Conservation (phyloP, 257 asterid genomes). For the Solanum megistacrolobum region DNA sequence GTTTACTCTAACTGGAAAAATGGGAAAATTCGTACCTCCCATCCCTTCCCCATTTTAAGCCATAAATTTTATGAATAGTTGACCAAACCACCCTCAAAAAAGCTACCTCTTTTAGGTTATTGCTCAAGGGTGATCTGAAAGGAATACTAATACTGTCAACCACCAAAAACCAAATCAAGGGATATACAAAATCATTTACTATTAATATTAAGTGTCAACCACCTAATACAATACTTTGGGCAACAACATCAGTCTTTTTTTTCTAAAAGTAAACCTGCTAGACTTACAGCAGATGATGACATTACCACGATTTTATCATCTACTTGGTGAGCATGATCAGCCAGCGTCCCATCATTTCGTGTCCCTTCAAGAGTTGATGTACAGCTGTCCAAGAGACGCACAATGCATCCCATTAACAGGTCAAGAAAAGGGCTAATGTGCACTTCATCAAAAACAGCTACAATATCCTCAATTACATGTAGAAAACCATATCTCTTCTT, state of each 20-base stretch:
- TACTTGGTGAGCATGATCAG: slow-evolving; percentile 22
- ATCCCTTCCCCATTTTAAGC: not conserved
- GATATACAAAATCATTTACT: not conserved
- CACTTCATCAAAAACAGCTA: slow-evolving; percentile 69
- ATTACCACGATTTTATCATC: slow-evolving; percentile 43
- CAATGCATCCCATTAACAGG: slow-evolving; percentile 58
- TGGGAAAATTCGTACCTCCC: not conserved
- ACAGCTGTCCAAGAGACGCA: slow-evolving; percentile 60
- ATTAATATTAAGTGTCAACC: not conserved
- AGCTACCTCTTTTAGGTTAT: not conserved
- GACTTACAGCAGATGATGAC: not conserved
- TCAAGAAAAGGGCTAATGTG: slow-evolving; percentile 65
- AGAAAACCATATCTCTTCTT: slow-evolving; percentile 72
- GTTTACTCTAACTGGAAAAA: not conserved
- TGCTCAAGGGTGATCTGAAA: slow-evolving; percentile 1
- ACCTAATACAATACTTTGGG: not conserved
- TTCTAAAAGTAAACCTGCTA: not conserved
- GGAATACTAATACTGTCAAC: not conserved
- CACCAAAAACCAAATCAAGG: not conserved
- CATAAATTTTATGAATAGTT: not conserved
- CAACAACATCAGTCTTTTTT: not conserved
- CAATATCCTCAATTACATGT: slow-evolving; percentile 72
- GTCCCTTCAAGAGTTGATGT: slow-evolving; percentile 34
- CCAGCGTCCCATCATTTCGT: slow-evolving; percentile 21
- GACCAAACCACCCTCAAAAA: not conserved